Evolutionary conservation across 2,329 filamentous ascomycete genomes (phyloP), one percentile per base, ranked within the genome.

Genomic region (Bipolaris zeicola): DNA sequence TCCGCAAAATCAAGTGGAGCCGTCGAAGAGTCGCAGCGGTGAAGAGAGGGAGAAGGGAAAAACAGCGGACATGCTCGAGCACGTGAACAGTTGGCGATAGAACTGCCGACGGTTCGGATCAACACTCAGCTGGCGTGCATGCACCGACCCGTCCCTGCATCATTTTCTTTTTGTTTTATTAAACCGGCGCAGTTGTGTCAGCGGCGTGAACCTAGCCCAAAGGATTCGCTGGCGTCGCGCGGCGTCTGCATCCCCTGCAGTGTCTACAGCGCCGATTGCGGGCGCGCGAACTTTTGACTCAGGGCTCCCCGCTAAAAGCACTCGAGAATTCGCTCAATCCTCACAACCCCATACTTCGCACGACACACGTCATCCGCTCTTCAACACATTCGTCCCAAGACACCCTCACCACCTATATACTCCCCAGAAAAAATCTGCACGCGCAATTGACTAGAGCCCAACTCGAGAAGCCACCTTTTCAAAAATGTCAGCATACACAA

Each of bases 401-500:
- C 8, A n/a, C 13, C 14, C 31, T 31, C 16, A 28, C 24, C 16
- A 6, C 22, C 16, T 22, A 16, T 5, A 43, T n/a, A 24, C 5
- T 26, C 31, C 18, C 34, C 18, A 42, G 20, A 37, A 47, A 47
- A 28, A 33, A 8, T 14, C 6, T 31, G n/a, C 7, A 5, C 13
- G 2, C 5, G 20, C 31, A 47, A 33, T 39, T 36, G 52, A 34
- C 22, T 26, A 28, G 47, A 34, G 47, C 50, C 13, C 48, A 42
- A 42, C 41, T 41, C 16, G n/a, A 10, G 24, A 50, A 38, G 47
- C n/a, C 42, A 20, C 41, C 24, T 48, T 41, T 43, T 22, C 52
- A 67, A 14, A 24, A 24, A 74, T 73, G 70, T 68, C 66, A 41
- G 59, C 62, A 36, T 41, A 64, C 56, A 61, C 61, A 58, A 76